A percentile compares a stretch with the other conserved stretches of the same genome.
Conservation (phyloP, 768 basidiomycete genomes). For the Phaffia australis region DNA sequence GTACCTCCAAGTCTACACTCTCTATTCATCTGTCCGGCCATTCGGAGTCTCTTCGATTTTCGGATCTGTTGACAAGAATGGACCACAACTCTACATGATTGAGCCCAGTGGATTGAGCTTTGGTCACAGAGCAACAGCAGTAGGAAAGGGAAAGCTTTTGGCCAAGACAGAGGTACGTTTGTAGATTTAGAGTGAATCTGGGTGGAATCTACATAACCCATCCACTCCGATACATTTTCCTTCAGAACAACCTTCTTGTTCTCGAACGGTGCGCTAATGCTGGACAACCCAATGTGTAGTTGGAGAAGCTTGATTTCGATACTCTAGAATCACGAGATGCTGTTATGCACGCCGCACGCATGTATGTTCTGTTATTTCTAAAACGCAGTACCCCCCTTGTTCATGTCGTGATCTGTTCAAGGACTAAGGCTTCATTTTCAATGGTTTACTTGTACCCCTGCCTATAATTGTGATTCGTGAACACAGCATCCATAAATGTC, state of each 20-base stretch:
- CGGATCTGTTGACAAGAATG: constrained; percentile 75
- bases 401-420: constrained; percentile 1
- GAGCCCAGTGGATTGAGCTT: constrained; percentile 91
- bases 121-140: constrained; percentile 91
- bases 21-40: constrained; percentile 94
- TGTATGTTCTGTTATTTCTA: constrained; percentile 49
- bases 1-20: constrained; percentile 91
- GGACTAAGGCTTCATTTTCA: constrained; percentile 1
- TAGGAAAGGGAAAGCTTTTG: constrained; percentile 93
- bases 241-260: background rate
- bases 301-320: constrained; percentile 85
- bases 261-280: background rate
- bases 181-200: background rate
- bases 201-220: background rate
- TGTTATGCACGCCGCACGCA: constrained; percentile 83
- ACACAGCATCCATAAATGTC: constrained; percentile 83
- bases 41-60: constrained; percentile 92
- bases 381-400: background rate
- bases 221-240: background rate
- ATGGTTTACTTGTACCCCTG: background rate
- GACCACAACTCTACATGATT: constrained; percentile 75
- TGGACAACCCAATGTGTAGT: constrained; percentile 23
- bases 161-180: constrained; percentile 70
- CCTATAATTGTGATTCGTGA: background rate
- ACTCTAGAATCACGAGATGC: constrained; percentile 74